phyloP scores from a whole-genome alignment of 2,329 filamentous ascomycete genomes.

The Taxawa tesnikishii region DNA sequence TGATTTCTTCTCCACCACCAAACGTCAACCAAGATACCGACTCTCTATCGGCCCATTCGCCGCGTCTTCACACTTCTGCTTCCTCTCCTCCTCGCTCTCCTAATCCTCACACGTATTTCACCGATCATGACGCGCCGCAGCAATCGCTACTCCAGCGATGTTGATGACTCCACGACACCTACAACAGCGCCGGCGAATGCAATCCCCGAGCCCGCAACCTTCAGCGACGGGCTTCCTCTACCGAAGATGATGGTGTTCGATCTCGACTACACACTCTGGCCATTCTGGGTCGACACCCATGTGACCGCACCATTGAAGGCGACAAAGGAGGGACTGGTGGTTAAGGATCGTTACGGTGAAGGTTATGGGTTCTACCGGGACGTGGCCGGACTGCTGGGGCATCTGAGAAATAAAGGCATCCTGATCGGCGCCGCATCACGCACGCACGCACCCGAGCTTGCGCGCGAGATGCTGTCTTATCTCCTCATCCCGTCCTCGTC shows the following conservation, averaged over 20 bases:
- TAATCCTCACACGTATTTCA: too few species aligned
- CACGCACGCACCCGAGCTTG: conserved; percentile 68
- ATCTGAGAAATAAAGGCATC: conserved; percentile 40
- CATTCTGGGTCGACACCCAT: conserved; percentile 95
- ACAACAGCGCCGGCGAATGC: conserved; percentile 23
- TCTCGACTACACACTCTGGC: conserved; percentile 97
- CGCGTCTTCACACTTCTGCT: too few species aligned
- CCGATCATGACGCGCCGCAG: not conserved
- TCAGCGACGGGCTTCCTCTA: conserved; percentile 57
- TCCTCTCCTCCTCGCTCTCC: too few species aligned
- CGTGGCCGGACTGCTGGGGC: conserved; percentile 26
- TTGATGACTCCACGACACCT: conserved; percentile 12
- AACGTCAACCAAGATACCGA: too few species aligned
- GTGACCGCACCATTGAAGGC: conserved; percentile 60
- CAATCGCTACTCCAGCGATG: not conserved
- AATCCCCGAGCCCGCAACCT: conserved; percentile 37
- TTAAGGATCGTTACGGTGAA: conserved; percentile 39
- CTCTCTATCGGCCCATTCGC: too few species aligned
- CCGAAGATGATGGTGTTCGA: conserved; percentile 85
- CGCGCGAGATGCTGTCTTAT: conserved; percentile 65
- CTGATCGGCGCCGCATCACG: conserved; percentile 65
- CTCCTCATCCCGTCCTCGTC: conserved; percentile 46
- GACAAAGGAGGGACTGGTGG: conserved; percentile 27
- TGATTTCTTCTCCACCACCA: too few species aligned
- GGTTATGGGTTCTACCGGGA: conserved; percentile 35